phyloP scores from a whole-genome alignment of 139 green algal species.

The Desmodesmus armatus region DNA sequence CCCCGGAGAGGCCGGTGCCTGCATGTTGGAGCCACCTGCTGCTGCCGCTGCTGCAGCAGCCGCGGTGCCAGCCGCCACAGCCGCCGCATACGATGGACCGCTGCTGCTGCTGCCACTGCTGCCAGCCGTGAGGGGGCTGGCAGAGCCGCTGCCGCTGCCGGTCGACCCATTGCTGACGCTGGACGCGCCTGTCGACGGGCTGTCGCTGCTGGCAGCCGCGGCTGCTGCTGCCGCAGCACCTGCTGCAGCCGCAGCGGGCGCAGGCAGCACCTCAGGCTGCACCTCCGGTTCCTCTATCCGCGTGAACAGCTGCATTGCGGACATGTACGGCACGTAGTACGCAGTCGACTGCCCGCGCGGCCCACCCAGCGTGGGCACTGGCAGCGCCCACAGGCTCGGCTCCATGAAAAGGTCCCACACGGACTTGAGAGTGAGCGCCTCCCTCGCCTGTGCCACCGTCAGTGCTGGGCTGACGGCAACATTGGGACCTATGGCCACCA shows the following conservation, averaged over 20 bases:
- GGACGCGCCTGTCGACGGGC: not conserved
- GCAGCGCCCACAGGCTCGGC: slow-evolving; percentile 29
- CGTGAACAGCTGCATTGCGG: slow-evolving; percentile 81
- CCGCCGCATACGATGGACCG: slow-evolving; percentile 10
- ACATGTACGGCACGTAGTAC: slow-evolving; percentile 87
- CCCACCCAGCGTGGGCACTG: slow-evolving; percentile 57
- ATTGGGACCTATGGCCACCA: slow-evolving; percentile 10
- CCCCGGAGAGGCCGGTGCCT: not conserved
- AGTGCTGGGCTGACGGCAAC: slow-evolving; percentile 2
- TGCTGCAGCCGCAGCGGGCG: not conserved
- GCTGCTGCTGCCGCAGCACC: not conserved
- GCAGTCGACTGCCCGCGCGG: slow-evolving; percentile 67
- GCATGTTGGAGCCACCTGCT: not conserved
- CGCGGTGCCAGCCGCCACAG: not conserved
- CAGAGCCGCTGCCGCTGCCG: not conserved
- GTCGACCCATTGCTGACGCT: not conserved
- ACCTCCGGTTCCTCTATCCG: slow-evolving; percentile 2
- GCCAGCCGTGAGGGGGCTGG: not conserved
- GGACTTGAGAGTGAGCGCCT: slow-evolving; percentile 12
- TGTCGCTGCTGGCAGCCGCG: not conserved
- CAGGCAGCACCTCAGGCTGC: not conserved
- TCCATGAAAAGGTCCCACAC: slow-evolving; percentile 42
- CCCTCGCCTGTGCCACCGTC: slow-evolving; percentile 23
- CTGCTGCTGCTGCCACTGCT: not conserved
- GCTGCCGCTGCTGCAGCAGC: not conserved